Evolutionary conservation across 2,329 filamentous ascomycete genomes (phyloP).

Genomic region (Alternaria alternata): DNA sequence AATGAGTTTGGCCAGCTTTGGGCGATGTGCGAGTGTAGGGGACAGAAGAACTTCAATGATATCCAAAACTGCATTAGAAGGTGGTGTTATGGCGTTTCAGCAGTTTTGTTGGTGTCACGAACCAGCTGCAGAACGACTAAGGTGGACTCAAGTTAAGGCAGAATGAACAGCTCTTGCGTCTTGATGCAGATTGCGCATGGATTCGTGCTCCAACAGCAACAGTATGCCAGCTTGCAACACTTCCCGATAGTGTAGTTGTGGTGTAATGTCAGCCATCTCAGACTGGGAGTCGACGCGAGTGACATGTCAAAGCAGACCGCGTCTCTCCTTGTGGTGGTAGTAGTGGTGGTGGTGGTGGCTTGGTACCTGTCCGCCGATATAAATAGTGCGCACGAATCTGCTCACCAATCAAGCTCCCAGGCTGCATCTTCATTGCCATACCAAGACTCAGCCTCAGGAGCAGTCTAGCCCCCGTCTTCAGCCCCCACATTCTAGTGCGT

Average conservation of each 20-base stretch:
- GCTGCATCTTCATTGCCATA: not conserved
- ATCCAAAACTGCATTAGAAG: slow-evolving; percentile 37
- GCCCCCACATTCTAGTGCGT: slow-evolving; percentile 8
- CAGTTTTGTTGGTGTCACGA: not conserved
- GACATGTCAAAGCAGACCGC: not conserved
- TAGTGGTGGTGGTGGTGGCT: not conserved
- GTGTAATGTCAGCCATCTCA: not conserved
- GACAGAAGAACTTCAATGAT: slow-evolving; percentile 15
- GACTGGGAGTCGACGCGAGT: not conserved
- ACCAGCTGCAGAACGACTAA: not conserved
- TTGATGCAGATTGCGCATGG: not conserved
- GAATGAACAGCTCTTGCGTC: not conserved
- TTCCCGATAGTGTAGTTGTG: not conserved
- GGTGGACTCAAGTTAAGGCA: not conserved
- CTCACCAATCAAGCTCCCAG: slow-evolving; percentile 9
- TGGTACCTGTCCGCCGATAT: not conserved
- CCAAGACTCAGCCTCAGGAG: slow-evolving; percentile 2
- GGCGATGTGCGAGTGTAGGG: not conserved
- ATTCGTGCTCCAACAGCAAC: not conserved
- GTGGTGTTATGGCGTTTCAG: slow-evolving; percentile 17
- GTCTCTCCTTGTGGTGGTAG: not conserved
- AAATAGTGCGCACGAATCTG: not conserved
- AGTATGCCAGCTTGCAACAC: not conserved
- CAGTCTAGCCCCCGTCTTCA: slow-evolving; percentile 8
- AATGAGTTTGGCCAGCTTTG: slow-evolving; percentile 32